These are phyloP conservation scores for Talaromyces sp. DNA, from an alignment of 2,329 filamentous ascomycete species.

Conservation along the genomic window DNA sequence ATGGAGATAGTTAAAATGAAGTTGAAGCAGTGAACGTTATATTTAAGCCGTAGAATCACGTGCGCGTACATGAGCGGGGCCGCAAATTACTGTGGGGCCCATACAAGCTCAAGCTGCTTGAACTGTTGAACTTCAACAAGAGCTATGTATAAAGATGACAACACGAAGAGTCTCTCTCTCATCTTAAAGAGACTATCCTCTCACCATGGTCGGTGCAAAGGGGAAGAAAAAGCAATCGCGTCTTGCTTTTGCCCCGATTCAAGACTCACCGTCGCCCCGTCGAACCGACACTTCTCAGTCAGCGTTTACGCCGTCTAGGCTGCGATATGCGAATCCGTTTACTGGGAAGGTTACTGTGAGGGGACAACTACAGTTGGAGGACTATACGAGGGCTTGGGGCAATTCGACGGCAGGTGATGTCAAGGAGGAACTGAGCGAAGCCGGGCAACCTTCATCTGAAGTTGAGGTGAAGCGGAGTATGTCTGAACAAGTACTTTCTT, in stretches of 20 bases:
- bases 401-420: background rate
- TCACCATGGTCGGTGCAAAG: slow-evolving; percentile 15
- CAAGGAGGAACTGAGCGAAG: background rate
- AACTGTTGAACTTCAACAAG: background rate
- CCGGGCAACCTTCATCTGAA: slow-evolving; percentile 3
- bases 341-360: slow-evolving; percentile 17
- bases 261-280: slow-evolving; percentile 23
- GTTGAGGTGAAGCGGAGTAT: slow-evolving; percentile 4
- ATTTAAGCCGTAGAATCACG: background rate
- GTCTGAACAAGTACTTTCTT: background rate
- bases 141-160: background rate
- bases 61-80: background rate
- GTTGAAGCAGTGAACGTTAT: background rate
- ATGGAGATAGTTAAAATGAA: background rate
- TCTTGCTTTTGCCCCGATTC: slow-evolving; percentile 39
- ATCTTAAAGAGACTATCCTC: background rate
- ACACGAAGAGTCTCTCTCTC: no score
- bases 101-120: background rate
- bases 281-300: slow-evolving; percentile 22
- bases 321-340: slow-evolving; percentile 32
- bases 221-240: slow-evolving; percentile 34
- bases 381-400: slow-evolving; percentile 8
- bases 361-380: slow-evolving; percentile 15
- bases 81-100: background rate
- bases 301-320: slow-evolving; percentile 29